Evolutionary conservation across 768 basidiomycete species (phyloP), one percentile per base, ranked within the genome.

Genomic region (Rhodosporidiobolus sp.): DNA sequence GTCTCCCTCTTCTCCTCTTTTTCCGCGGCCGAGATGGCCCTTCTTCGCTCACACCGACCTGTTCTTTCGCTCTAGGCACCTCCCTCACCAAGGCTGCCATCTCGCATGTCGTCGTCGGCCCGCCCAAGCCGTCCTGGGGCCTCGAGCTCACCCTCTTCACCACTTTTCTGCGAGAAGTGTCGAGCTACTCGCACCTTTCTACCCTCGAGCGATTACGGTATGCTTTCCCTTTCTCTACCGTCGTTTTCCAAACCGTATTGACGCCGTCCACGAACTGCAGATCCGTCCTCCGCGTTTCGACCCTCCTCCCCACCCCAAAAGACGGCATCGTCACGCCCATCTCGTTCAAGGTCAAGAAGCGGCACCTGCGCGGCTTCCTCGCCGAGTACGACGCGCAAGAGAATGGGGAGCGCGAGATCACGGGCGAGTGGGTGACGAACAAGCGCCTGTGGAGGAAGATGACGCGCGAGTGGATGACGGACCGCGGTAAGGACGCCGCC

Each of bases 391-490:
- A 98, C 79, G 85, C 66, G 30, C 79, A 84, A 26, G 95, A 99
- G 81, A 85, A 85, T 17, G 94, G 93, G 46, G 80, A 78, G 16
- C 86, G 95, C 8, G 90, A 94, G 78, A 84, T 99, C 43, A 88
- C 88, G 2, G 95, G 93, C 1, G 95, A 99, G 83, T 99, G 95
- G 95, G 88, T 98, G 32, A 90, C 97, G n/a, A 92, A 92, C 48
- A 90, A 90, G 80, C 87, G 87, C 74, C 87, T 94, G 0, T 99
- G 95, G 95, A 88, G 88, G 74, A 83, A 87, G 38, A 84, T 96
- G 75, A 93, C 96, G 78, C 70, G 73, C 54, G 76, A 74, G 34
- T 75, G 74, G 69, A 57, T 55, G 56, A 32, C 83, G 82, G 77
- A 60, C 58, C 55, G 60, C 35, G 28, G 28, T 26, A 35, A 43